phyloP scores from a whole-genome alignment of 805 yeast species.

The Clavispora phyllophila region DNA sequence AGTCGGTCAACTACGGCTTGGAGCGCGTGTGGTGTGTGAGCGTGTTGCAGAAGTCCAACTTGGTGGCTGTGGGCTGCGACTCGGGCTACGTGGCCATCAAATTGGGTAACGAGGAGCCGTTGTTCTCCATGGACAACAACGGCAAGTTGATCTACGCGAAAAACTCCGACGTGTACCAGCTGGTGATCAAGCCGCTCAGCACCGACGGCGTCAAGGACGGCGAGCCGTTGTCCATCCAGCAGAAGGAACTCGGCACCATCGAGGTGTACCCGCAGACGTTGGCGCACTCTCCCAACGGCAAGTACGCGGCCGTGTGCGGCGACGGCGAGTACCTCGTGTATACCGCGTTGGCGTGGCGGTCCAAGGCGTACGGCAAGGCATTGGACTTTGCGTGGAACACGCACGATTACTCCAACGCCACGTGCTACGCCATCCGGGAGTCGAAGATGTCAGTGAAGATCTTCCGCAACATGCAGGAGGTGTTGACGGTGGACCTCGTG shows the following conservation, averaged over 20 bases:
- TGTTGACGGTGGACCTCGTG: conserved; percentile 57
- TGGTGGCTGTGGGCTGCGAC: conserved; percentile 90
- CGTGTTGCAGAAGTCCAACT: conserved; percentile 62
- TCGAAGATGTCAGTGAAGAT: conserved; percentile 59
- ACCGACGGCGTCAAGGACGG: conserved; percentile 72
- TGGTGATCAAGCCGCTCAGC: conserved; percentile 66
- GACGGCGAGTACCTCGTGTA: conserved; percentile 96
- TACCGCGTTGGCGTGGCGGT: conserved; percentile 97
- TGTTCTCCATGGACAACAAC: conserved; percentile 85
- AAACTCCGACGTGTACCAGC: conserved; percentile 81
- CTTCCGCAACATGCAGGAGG: conserved; percentile 81
- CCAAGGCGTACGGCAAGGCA: conserved; percentile 87
- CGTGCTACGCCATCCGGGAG: conserved; percentile 76
- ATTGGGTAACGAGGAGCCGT: conserved; percentile 91
- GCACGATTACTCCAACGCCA: conserved; percentile 60
- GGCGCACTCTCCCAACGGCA: conserved; percentile 93
- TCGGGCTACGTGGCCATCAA: conserved; percentile 87
- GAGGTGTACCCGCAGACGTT: conserved; percentile 88
- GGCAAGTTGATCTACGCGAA: conserved; percentile 91
- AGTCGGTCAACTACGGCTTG: conserved; percentile 82
- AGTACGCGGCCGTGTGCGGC: conserved; percentile 94
- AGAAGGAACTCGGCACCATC: conserved; percentile 89
- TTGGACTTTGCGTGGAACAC: conserved; percentile 92
- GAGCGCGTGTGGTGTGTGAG: conserved; percentile 97
- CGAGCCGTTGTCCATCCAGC: conserved; percentile 67